Evolutionary conservation across 176 grass and related monocot genomes (phyloP).

Genomic region (Calamus simplicifolius): DNA sequence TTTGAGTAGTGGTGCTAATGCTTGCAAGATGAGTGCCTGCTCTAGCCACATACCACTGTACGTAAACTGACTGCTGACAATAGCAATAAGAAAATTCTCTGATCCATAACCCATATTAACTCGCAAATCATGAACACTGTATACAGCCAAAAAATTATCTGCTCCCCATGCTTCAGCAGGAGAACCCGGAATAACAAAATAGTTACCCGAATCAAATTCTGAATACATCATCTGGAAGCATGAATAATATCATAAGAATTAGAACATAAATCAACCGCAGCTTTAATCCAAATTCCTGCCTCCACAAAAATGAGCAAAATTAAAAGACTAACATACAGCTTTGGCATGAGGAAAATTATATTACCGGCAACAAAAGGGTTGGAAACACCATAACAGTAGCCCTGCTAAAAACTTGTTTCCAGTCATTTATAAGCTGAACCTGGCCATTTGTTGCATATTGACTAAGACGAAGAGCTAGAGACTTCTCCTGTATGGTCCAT

Average conservation of each 20-base stretch:
- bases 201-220: constrained; percentile 93
- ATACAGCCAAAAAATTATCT: constrained; percentile 28
- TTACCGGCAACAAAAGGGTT: constrained; percentile 81
- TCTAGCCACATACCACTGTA: constrained; percentile 74
- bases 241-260: not conserved
- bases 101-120: constrained; percentile 33
- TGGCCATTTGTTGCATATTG: constrained; percentile 56
- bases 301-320: constrained; percentile 1
- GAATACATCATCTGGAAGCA: constrained; percentile 85
- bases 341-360: constrained; percentile 19
- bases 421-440: constrained; percentile 62
- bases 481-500: constrained; percentile 85
- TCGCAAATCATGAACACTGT: constrained; percentile 28
- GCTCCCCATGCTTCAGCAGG: constrained; percentile 59
- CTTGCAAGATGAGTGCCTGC: constrained; percentile 72
- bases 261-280: too few species aligned
- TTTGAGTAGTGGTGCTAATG: constrained; percentile 52
- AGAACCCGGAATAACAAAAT: constrained; percentile 82
- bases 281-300: too few species aligned
- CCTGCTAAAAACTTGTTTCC: constrained; percentile 74
- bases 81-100: constrained; percentile 68
- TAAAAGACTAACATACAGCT: not conserved
- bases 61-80: constrained; percentile 76
- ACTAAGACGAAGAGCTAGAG: constrained; percentile 45
- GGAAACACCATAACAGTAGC: constrained; percentile 87